phyloP scores from a whole-genome alignment of 73 alveolate species.

The Paraurostyla sp. region DNA sequence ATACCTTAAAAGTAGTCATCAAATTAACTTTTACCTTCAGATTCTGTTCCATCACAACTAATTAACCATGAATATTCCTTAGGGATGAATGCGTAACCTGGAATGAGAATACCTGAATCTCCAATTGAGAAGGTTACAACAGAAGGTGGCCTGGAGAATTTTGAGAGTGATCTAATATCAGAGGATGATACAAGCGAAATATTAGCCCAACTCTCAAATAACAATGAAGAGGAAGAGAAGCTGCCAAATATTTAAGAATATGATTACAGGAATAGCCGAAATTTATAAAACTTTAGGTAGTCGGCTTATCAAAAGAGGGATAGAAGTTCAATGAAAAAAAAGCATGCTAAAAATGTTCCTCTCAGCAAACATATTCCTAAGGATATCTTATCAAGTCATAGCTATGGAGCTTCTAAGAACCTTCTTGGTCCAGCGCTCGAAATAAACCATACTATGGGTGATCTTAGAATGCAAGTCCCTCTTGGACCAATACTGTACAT shows the following conservation, averaged over 20 bases:
- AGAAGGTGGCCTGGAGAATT: conserved; percentile 39
- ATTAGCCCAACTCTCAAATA: not conserved
- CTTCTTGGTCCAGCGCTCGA: too few species aligned
- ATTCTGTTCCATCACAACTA: too few species aligned
- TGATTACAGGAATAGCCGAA: too few species aligned
- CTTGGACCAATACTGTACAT: too few species aligned
- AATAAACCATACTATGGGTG: too few species aligned
- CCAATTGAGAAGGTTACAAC: not conserved
- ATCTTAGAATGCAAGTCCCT: too few species aligned
- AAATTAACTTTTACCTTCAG: too few species aligned
- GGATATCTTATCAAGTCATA: not conserved
- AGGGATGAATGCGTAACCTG: too few species aligned
- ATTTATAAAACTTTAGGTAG: too few species aligned
- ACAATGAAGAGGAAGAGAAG: not conserved
- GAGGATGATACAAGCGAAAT: conserved; percentile 46
- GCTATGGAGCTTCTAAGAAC: conserved; percentile 56
- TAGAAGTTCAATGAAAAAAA: not conserved
- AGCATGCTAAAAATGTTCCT: not conserved
- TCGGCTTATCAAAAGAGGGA: not conserved
- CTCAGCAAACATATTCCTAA: conserved; percentile 17
- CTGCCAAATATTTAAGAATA: not conserved
- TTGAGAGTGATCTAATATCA: conserved; percentile 12
- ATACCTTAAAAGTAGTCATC: too few species aligned
- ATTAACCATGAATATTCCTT: too few species aligned
- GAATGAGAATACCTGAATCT: too few species aligned